Percentiles rank a stretch among this genome's conserved stretches.
Evolutionary conservation across 2,329 filamentous ascomycete species (phyloP).

Genomic region (Microdochium trichocladiopsis): DNA sequence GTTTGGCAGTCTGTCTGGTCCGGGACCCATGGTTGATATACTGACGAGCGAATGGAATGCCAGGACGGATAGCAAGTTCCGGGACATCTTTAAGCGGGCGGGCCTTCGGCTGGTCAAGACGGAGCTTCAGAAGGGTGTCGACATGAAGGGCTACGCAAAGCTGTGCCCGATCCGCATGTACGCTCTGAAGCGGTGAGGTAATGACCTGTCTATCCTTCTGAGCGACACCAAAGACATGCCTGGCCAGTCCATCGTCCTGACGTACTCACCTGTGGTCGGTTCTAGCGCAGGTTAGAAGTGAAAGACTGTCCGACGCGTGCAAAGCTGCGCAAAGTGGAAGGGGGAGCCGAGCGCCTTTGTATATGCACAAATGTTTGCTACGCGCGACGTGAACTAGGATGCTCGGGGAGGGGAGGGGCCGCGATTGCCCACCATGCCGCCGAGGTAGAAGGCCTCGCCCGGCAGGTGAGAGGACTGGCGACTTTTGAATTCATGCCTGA

Average conservation of each 20-base stretch:
- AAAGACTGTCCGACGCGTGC: too few species aligned
- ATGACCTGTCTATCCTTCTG: too few species aligned
- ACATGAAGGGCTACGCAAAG: constrained; percentile 41
- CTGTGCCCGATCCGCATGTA: constrained; percentile 63
- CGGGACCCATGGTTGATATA: constrained; percentile 1
- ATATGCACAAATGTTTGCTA: too few species aligned
- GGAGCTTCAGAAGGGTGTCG: constrained; percentile 57
- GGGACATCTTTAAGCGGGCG: constrained; percentile 59
- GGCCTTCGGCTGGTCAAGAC: constrained; percentile 61
- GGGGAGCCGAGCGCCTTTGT: too few species aligned
- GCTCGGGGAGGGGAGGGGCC: too few species aligned
- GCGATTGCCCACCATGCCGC: too few species aligned
- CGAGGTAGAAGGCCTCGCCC: too few species aligned
- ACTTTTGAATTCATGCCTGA: too few species aligned
- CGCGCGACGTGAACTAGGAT: too few species aligned
- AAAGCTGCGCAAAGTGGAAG: too few species aligned
- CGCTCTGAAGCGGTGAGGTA: constrained; percentile 53
- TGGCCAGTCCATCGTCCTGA: background rate
- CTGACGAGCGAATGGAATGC: constrained; percentile 2
- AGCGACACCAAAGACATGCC: background rate
- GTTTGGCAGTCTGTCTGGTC: background rate
- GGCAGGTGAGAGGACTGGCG: too few species aligned
- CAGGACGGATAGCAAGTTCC: constrained; percentile 67
- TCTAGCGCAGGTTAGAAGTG: too few species aligned
- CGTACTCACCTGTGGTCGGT: background rate